Evolutionary conservation across 768 basidiomycete genomes (phyloP).

Genomic region (Leccinum imitatum): DNA sequence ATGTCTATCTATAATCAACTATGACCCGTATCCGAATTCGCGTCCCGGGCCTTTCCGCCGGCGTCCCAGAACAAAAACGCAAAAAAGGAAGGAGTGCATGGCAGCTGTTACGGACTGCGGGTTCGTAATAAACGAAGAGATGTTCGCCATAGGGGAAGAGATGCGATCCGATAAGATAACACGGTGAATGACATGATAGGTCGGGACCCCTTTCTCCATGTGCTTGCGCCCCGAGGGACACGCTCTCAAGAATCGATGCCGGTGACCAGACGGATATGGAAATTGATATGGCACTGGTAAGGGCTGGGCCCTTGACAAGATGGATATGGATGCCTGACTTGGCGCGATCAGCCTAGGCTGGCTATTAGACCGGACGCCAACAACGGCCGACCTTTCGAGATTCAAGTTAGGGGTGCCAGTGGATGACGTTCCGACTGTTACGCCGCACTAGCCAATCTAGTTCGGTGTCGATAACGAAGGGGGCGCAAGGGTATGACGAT

Average conservation of each 20-base stretch:
- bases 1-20: not conserved
- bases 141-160: not conserved
- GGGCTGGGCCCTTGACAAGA: not conserved
- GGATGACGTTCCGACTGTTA: not conserved
- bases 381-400: not conserved
- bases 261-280: conserved; percentile 3
- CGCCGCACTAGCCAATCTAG: not conserved
- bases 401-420: not conserved
- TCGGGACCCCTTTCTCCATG: not conserved
- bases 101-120: not conserved
- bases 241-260: conserved; percentile 9
- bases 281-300: not conserved
- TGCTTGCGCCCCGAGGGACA: conserved; percentile 11
- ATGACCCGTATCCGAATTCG: not conserved
- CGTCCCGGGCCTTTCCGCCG: conserved; percentile 5
- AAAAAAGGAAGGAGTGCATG: not conserved
- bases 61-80: not conserved
- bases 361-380: not conserved
- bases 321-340: not conserved
- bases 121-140: not conserved
- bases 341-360: conserved; percentile 1
- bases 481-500: not conserved
- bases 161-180: conserved; percentile 22
- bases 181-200: not conserved
- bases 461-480: not conserved